Conservation (phyloP, 2,329 filamentous ascomycete species). For the Didymellaceae sp. region DNA sequence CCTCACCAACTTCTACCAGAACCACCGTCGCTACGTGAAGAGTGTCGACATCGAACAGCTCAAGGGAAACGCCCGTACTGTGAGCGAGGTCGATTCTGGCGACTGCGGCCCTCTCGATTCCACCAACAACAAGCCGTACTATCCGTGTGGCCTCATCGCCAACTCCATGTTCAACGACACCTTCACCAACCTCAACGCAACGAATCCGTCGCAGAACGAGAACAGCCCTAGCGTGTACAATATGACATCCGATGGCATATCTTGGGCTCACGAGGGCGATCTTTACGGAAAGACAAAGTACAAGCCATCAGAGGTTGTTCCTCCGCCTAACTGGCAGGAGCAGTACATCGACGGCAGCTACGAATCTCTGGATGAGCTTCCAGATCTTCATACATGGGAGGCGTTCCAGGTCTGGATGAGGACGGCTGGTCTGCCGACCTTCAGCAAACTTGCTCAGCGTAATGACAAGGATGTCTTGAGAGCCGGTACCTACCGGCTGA, state of each 20-base stretch:
- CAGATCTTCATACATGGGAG: slow-evolving; percentile 76
- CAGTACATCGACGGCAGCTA: slow-evolving; percentile 74
- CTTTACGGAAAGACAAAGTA: slow-evolving; percentile 78
- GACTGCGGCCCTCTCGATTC: slow-evolving; percentile 75
- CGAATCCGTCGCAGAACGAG: slow-evolving; percentile 58
- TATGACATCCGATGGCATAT: slow-evolving; percentile 81
- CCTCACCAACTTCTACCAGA: slow-evolving; percentile 98
- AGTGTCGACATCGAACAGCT: slow-evolving; percentile 86
- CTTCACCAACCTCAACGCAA: slow-evolving; percentile 69
- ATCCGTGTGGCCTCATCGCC: slow-evolving; percentile 93
- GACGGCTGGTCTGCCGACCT: slow-evolving; percentile 89
- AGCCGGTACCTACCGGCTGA: slow-evolving; percentile 75
- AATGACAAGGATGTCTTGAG: slow-evolving; percentile 76
- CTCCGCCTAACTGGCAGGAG: slow-evolving; percentile 83
- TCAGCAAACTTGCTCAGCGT: slow-evolving; percentile 89
- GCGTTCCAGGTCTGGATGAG: slow-evolving; percentile 99
- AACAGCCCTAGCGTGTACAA: slow-evolving; percentile 62
- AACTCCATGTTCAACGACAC: slow-evolving; percentile 98
- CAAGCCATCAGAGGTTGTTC: slow-evolving; percentile 68
- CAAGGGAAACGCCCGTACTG: slow-evolving; percentile 70
- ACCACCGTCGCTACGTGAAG: slow-evolving; percentile 94
- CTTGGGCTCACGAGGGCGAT: slow-evolving; percentile 83
- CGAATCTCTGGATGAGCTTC: slow-evolving; percentile 65
- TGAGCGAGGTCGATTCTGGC: slow-evolving; percentile 67
- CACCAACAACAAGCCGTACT: slow-evolving; percentile 70